These are phyloP conservation scores for Phytophthora citricola DNA, from an alignment of 352 stramenopile species.

Conservation along the genomic window DNA sequence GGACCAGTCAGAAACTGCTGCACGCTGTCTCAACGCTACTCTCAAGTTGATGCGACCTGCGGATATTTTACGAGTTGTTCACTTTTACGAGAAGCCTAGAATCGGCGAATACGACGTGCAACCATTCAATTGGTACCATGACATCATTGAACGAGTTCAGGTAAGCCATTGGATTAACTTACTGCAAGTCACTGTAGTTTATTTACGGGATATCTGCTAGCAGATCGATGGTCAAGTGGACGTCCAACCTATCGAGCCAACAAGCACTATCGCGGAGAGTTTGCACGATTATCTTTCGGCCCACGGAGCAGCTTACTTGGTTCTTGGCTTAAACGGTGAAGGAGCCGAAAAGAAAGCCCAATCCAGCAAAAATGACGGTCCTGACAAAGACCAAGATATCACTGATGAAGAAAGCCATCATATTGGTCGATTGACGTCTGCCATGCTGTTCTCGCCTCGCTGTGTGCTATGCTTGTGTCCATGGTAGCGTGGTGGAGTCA, in stretches of 20 bases:
- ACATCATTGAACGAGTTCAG: slow-evolving; percentile 42
- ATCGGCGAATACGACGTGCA: slow-evolving; percentile 43
- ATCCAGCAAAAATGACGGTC: background rate
- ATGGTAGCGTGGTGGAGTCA: slow-evolving; percentile 14
- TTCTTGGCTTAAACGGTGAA: slow-evolving; percentile 51
- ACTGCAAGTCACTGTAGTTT: background rate
- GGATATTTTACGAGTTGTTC: slow-evolving; percentile 57
- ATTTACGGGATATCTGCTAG: background rate
- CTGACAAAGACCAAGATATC: background rate
- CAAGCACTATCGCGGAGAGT: slow-evolving; percentile 55
- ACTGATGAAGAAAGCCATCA: slow-evolving; percentile 1
- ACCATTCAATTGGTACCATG: slow-evolving; percentile 41
- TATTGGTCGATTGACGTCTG: slow-evolving; percentile 45
- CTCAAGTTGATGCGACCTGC: slow-evolving; percentile 64
- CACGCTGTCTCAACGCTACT: slow-evolving; percentile 50
- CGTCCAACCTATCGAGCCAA: slow-evolving; percentile 43
- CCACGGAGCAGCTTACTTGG: slow-evolving; percentile 52
- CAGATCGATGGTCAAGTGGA: slow-evolving; percentile 49
- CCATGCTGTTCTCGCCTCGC: slow-evolving; percentile 64
- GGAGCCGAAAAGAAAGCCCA: slow-evolving; percentile 7
- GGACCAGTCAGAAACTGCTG: slow-evolving; percentile 32
- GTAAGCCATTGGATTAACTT: slow-evolving; percentile 10
- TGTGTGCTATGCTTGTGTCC: slow-evolving; percentile 63
- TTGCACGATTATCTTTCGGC: slow-evolving; percentile 55
- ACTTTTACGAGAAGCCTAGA: slow-evolving; percentile 66